Evolutionary conservation across 2,329 filamentous ascomycete genomes (phyloP).

Genomic region (Fusarium hainanense): DNA sequence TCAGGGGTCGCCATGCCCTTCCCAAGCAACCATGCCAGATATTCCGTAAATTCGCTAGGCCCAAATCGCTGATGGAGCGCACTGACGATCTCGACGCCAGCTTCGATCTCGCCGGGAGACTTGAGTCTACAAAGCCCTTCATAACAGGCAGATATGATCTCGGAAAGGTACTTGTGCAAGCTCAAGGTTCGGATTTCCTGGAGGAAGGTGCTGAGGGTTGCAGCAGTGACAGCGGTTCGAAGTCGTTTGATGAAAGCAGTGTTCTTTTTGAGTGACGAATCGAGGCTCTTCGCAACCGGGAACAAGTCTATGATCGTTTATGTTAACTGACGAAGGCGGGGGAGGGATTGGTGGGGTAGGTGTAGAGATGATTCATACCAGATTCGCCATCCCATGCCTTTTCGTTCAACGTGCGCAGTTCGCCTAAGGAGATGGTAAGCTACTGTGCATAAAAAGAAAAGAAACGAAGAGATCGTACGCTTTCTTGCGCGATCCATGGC

Average conservation of each 20-base stretch:
- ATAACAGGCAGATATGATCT: slow-evolving; percentile 95
- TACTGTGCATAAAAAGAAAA: neutral
- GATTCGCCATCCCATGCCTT: slow-evolving; percentile 89
- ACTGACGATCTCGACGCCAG: slow-evolving; percentile 91
- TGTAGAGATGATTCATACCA: slow-evolving; percentile 65
- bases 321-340: slow-evolving; percentile 31
- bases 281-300: slow-evolving; percentile 79
- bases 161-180: slow-evolving; percentile 94
- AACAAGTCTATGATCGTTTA: slow-evolving; percentile 72
- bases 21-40: slow-evolving; percentile 91
- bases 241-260: slow-evolving; percentile 97
- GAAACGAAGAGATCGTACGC: slow-evolving; percentile 57
- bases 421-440: slow-evolving; percentile 66
- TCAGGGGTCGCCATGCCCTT: slow-evolving; percentile 92
- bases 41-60: slow-evolving; percentile 87
- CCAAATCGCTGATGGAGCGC: slow-evolving; percentile 97
- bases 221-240: slow-evolving; percentile 85
- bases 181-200: slow-evolving; percentile 91
- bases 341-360: slow-evolving; percentile 28
- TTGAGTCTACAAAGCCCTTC: slow-evolving; percentile 94
- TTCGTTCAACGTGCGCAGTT: slow-evolving; percentile 89
- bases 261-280: slow-evolving; percentile 97
- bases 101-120: slow-evolving; percentile 88
- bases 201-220: slow-evolving; percentile 84
- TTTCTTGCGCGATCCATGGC: slow-evolving; percentile 74